Conservation (phyloP, 148 eudicot species). For the Vaccinium corymbosum region DNA sequence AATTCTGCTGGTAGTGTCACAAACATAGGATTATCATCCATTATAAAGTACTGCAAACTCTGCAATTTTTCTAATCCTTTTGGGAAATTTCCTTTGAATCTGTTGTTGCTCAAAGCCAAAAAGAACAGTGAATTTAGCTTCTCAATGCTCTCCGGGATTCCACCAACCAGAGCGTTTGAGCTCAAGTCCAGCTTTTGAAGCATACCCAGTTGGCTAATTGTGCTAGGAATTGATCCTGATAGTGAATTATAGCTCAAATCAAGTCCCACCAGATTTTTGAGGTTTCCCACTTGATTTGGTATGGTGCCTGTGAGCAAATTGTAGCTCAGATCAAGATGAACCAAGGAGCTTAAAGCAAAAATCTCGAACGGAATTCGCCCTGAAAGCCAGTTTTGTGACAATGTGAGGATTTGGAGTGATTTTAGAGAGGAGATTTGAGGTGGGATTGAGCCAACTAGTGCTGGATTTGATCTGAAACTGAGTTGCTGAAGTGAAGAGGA, state of each 20-base stretch:
- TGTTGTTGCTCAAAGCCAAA: constrained; percentile 63
- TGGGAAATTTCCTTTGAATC: constrained; percentile 42
- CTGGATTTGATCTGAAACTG: constrained; percentile 65
- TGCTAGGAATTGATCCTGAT: constrained; percentile 44
- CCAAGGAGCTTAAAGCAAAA: constrained; percentile 34
- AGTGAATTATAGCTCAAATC: constrained; percentile 74
- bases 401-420: constrained; percentile 64
- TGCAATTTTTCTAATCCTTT: constrained; percentile 36
- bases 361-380: constrained; percentile 50
- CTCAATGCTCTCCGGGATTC: constrained; percentile 42
- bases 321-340: constrained; percentile 76
- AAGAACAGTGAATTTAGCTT: constrained; percentile 44
- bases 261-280: constrained; percentile 56
- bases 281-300: constrained; percentile 44
- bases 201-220: constrained; percentile 53
- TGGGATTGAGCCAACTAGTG: constrained; percentile 56
- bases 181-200: constrained; percentile 78
- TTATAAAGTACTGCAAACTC: constrained; percentile 56
- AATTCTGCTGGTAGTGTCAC: constrained; percentile 44
- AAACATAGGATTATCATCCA: constrained; percentile 73
- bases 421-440: constrained; percentile 47
- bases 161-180: constrained; percentile 57
- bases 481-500: constrained; percentile 58
- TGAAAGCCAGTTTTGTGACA: constrained; percentile 60
- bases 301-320: constrained; percentile 48